Percentiles rank a stretch among this genome's conserved stretches.
phyloP scores from a whole-genome alignment of 495 filamentous ascomycete genomes.

The Penicillium salamii region DNA sequence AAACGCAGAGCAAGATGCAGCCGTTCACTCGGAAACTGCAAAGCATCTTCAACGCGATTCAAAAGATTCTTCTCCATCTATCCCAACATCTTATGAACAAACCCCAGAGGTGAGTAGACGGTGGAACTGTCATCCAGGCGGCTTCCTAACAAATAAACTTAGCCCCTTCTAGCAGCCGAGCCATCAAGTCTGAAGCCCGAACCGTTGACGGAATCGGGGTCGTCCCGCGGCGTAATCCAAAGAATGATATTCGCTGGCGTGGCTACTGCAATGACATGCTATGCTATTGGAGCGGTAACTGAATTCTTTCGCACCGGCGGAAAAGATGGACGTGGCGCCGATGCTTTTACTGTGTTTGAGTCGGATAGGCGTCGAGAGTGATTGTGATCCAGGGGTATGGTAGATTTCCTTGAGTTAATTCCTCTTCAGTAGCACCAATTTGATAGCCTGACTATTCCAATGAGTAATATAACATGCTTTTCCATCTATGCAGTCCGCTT shows the following conservation, averaged over 20 bases:
- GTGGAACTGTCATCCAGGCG: constrained; percentile 53
- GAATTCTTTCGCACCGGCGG: constrained; percentile 66
- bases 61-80: background rate
- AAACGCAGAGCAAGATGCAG: constrained; percentile 7
- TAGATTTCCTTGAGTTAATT: too few relatives aligned
- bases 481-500: too few relatives aligned
- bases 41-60: constrained; percentile 10
- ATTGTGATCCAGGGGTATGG: too few relatives aligned
- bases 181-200: background rate
- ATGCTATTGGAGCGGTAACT: constrained; percentile 64
- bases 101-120: constrained; percentile 50
- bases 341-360: constrained; percentile 49
- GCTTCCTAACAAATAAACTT: constrained; percentile 28
- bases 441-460: too few relatives aligned
- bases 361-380: constrained; percentile 33
- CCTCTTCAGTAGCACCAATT: too few relatives aligned
- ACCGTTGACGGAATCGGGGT: constrained; percentile 17
- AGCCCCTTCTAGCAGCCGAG: constrained; percentile 12
- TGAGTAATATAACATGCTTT: too few relatives aligned
- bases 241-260: constrained; percentile 54
- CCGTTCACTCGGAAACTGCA: constrained; percentile 12
- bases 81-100: background rate
- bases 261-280: constrained; percentile 60
- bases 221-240: constrained; percentile 36
- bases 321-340: constrained; percentile 49